Conservation (phyloP, 352 stramenopile species). For the Globisporangium parvum region DNA sequence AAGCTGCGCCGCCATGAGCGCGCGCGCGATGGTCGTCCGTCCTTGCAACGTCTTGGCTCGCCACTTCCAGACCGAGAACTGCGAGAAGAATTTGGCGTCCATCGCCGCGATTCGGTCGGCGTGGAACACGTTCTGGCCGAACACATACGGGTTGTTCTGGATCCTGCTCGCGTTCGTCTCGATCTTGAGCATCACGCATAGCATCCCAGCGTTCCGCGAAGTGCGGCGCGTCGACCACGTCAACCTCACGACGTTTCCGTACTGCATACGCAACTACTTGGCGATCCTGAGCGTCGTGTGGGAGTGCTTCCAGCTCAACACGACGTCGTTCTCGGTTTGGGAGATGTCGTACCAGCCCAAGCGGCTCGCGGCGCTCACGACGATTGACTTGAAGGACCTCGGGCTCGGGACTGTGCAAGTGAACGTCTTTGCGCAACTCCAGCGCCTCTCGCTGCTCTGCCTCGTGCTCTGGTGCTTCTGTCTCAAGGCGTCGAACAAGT, state of each 20-base stretch:
- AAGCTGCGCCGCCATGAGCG: too few species aligned
- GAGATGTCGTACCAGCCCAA: constrained; percentile 26
- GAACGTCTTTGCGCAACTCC: constrained; percentile 21
- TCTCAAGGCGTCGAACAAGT: constrained; percentile 38
- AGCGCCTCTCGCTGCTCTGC: constrained; percentile 17
- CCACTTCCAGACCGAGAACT: too few species aligned
- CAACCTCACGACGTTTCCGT: constrained; percentile 27
- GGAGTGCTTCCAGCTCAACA: constrained; percentile 33
- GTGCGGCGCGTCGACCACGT: constrained; percentile 25
- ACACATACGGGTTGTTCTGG: constrained; percentile 25
- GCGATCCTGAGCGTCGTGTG: constrained; percentile 27
- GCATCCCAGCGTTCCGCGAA: constrained; percentile 27
- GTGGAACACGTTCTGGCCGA: too few species aligned
- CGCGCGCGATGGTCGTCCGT: too few species aligned
- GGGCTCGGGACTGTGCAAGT: constrained; percentile 19
- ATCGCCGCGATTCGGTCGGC: too few species aligned
- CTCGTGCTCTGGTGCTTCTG: constrained; percentile 29
- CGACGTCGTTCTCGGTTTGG: constrained; percentile 32
- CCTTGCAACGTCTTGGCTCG: too few species aligned
- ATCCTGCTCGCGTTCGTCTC: constrained; percentile 22
- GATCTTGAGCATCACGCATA: constrained; percentile 21
- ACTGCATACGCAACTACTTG: constrained; percentile 33
- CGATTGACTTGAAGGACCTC: constrained; percentile 23
- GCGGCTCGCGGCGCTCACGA: constrained; percentile 22
- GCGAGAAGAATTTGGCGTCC: too few species aligned